A percentile compares a stretch with the other conserved stretches of the same genome.
These are phyloP conservation scores for Zygoascus sp. DNA, from an alignment of 1,139 yeast genomes.

Conservation along the genomic window DNA sequence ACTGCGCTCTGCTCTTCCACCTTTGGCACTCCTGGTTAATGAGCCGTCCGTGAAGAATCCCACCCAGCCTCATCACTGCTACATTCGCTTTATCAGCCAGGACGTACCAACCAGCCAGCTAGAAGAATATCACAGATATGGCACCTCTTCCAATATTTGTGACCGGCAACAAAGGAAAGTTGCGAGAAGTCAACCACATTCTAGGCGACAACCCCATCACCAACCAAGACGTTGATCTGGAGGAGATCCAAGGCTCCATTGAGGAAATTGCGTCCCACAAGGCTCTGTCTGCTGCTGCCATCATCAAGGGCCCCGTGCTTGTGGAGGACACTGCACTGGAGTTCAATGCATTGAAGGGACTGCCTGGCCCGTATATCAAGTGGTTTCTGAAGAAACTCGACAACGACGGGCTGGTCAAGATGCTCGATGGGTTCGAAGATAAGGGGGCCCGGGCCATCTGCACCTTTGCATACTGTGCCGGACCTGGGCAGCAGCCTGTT, in stretches of 20 bases:
- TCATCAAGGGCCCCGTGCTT: slow-evolving; percentile 67
- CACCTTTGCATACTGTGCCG: slow-evolving; percentile 86
- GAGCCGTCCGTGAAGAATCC: too few species aligned
- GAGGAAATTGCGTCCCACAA: slow-evolving; percentile 79
- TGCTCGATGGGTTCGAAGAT: slow-evolving; percentile 76
- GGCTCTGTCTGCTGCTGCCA: slow-evolving; percentile 68
- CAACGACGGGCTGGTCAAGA: slow-evolving; percentile 63
- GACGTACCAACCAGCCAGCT: too few species aligned
- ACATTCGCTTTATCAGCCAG: too few species aligned
- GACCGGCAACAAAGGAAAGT: slow-evolving; percentile 85
- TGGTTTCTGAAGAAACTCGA: slow-evolving; percentile 83
- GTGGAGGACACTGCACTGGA: slow-evolving; percentile 95
- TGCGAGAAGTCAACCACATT: slow-evolving; percentile 76
- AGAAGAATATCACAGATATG: too few species aligned
- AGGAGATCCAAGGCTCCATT: slow-evolving; percentile 86
- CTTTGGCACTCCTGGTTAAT: too few species aligned
- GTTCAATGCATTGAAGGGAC: slow-evolving; percentile 69
- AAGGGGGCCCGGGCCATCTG: slow-evolving; percentile 86
- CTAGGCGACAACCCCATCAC: slow-evolving; percentile 50
- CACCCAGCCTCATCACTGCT: too few species aligned
- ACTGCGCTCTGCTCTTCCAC: too few species aligned
- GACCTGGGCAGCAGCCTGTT: slow-evolving; percentile 65
- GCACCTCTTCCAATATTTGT: slow-evolving; percentile 8
- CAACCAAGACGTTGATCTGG: slow-evolving; percentile 69
- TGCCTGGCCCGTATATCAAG: slow-evolving; percentile 91